Evolutionary conservation across 139 green algal genomes (phyloP).

Genomic region (Choricystis sp.): DNA sequence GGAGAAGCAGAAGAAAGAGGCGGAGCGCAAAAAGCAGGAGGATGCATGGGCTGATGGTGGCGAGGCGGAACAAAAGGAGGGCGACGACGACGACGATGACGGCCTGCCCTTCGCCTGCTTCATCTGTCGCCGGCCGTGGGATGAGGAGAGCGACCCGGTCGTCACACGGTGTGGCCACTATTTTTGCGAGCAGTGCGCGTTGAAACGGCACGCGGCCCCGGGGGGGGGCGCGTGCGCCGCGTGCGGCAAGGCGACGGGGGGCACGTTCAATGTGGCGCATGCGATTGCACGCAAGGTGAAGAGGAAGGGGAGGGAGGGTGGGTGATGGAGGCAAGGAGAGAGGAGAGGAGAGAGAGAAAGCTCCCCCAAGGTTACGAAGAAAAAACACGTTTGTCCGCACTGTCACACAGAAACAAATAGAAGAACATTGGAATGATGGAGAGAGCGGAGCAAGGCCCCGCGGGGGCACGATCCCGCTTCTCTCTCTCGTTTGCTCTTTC

Average conservation of each 20-base stretch:
- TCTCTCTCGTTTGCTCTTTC: too few species aligned
- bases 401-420: too few species aligned
- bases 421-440: too few species aligned
- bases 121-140: conserved; percentile 73
- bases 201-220: conserved; percentile 74
- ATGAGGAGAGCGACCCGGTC: conserved; percentile 64
- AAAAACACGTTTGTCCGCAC: too few species aligned
- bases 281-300: conserved; percentile 75
- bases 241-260: conserved; percentile 73
- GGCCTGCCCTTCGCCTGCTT: conserved; percentile 88
- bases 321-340: not conserved
- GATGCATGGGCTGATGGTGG: conserved; percentile 15
- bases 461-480: too few species aligned
- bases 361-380: too few species aligned
- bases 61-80: conserved; percentile 32
- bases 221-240: conserved; percentile 77
- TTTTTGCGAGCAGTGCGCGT: conserved; percentile 93
- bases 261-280: conserved; percentile 93
- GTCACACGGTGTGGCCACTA: conserved; percentile 91
- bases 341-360: not conserved
- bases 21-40: conserved; percentile 31
- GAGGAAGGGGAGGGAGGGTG: conserved; percentile 33
- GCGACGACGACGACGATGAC: conserved; percentile 58
- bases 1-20: conserved; percentile 67
- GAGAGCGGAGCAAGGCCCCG: too few species aligned